phyloP scores from a whole-genome alignment of 208 protist genomes.

The Endotrypanum monterogeii region DNA sequence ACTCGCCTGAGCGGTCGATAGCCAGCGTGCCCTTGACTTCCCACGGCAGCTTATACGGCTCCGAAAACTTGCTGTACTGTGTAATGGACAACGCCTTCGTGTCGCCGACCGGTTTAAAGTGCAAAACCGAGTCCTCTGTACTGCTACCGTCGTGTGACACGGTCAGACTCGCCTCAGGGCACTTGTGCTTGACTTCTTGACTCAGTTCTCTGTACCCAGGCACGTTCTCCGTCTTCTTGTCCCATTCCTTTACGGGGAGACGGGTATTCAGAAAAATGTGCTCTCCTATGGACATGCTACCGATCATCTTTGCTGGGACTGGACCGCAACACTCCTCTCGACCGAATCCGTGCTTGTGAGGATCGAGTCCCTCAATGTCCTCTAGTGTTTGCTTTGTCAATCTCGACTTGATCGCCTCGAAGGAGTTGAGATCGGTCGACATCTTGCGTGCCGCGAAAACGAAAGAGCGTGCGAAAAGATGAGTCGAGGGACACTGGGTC shows the following conservation, averaged over 20 bases:
- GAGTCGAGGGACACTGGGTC: neutral
- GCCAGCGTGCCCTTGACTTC: constrained; percentile 59
- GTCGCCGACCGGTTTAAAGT: constrained; percentile 46
- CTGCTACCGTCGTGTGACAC: constrained; percentile 39
- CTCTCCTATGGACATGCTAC: constrained; percentile 79
- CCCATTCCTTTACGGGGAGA: constrained; percentile 69
- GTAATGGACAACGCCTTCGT: constrained; percentile 48
- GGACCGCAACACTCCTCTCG: constrained; percentile 87
- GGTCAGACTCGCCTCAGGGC: constrained; percentile 47
- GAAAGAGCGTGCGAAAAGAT: neutral
- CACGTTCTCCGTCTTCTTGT: constrained; percentile 66
- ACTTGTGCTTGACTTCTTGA: constrained; percentile 22
- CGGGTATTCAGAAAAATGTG: constrained; percentile 79
- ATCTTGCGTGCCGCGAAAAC: neutral
- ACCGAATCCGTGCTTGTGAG: constrained; percentile 69
- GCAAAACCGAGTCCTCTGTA: constrained; percentile 66
- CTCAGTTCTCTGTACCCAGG: constrained; percentile 54
- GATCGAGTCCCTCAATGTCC: constrained; percentile 91
- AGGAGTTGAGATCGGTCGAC: constrained; percentile 44
- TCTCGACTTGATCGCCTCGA: constrained; percentile 55
- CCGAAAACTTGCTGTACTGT: constrained; percentile 53
- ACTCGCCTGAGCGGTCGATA: constrained; percentile 77
- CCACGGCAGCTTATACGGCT: constrained; percentile 67
- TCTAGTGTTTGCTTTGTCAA: constrained; percentile 61
- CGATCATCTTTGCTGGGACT: constrained; percentile 61